Evolutionary conservation across 345 rosid species (phyloP).

Genomic region (Gossypium raimondii): DNA sequence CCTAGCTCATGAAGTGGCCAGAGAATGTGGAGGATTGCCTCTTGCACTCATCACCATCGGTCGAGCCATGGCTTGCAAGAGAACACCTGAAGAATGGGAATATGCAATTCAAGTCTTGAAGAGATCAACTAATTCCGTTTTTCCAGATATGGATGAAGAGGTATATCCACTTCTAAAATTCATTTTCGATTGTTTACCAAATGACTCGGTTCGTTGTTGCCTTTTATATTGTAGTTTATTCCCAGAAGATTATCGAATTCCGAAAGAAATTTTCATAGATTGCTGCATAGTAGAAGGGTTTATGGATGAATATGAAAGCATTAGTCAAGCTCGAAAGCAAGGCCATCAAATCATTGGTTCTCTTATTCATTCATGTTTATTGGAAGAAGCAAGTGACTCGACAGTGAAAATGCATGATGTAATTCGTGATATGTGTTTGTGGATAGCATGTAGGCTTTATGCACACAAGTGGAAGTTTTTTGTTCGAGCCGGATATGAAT

Average conservation of each 20-base stretch:
- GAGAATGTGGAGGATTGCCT: slow-evolving; percentile 23
- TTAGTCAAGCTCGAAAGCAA: not conserved
- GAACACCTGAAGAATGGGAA: slow-evolving; percentile 1
- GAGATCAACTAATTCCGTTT: not conserved
- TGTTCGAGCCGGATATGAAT: slow-evolving; percentile 13
- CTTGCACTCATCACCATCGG: slow-evolving; percentile 19
- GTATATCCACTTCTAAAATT: slow-evolving; percentile 9
- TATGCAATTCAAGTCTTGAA: not conserved
- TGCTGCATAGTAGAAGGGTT: slow-evolving; percentile 26
- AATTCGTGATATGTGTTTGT: slow-evolving; percentile 38
- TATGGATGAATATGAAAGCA: slow-evolving; percentile 10
- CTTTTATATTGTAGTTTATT: slow-evolving; percentile 17
- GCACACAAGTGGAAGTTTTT: slow-evolving; percentile 10
- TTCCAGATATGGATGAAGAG: not conserved
- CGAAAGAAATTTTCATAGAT: not conserved
- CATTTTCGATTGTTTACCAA: slow-evolving; percentile 1
- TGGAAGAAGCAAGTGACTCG: slow-evolving; percentile 14
- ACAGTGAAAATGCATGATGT: slow-evolving; percentile 41
- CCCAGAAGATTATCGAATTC: not conserved
- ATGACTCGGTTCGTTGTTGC: not conserved
- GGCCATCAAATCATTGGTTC: slow-evolving; percentile 28
- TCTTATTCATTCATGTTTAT: slow-evolving; percentile 22
- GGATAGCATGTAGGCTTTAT: slow-evolving; percentile 24
- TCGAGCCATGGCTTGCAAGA: slow-evolving; percentile 15
- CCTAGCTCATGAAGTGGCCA: slow-evolving; percentile 15